Evolutionary conservation across 2,329 filamentous ascomycete species (phyloP), one percentile per base, ranked within the genome.

Genomic region (Alternaria ethzedia): DNA sequence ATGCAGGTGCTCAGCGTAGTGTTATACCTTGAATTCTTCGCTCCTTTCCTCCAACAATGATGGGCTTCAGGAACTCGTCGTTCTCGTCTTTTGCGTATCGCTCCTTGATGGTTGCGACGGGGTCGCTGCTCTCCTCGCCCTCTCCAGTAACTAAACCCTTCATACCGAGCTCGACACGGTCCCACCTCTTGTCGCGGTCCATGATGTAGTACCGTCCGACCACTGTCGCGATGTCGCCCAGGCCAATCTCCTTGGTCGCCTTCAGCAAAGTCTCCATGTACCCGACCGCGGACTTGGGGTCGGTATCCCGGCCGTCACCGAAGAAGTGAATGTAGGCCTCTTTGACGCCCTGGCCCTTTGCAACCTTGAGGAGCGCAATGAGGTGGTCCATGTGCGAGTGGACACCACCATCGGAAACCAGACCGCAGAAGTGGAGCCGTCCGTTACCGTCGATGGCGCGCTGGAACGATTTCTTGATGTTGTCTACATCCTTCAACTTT

Each of bases 111-210:
- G 93, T 92, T 80, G 91, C 88, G 64, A 98, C 89, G 6, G 94
- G 93, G 80, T 99, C 96, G 49, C 86, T 88, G 81, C 89, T 92
- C 64, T 90, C 88, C 82, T 97, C 94, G 63, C 96, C 96, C 81
- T 97, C 93, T 64, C 96, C 95, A 12, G 88, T 85, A 49, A 97
- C 84, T 74, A 99, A 79, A 64, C 93, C 96, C 83, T 96, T 95
- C 79, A 99, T 85, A 71, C 91, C 96, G 72, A 97, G 76, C 85
- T 97, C 93, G 71, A 97, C 86, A 79, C 96, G 89, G 79, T 99
- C 96, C 96, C 96, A 99, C 81, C 96, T 90, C 93, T 98, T 98
- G 82, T 99, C 96, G 73, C 96, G 94, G 86, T 99, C 96, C 96
- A 99, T 99, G 82, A 94, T 93, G 82, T 92, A 99, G 89, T 98